phyloP scores from a whole-genome alignment of 1,139 yeast genomes.

The Hyphopichia pseudoburtonii region DNA sequence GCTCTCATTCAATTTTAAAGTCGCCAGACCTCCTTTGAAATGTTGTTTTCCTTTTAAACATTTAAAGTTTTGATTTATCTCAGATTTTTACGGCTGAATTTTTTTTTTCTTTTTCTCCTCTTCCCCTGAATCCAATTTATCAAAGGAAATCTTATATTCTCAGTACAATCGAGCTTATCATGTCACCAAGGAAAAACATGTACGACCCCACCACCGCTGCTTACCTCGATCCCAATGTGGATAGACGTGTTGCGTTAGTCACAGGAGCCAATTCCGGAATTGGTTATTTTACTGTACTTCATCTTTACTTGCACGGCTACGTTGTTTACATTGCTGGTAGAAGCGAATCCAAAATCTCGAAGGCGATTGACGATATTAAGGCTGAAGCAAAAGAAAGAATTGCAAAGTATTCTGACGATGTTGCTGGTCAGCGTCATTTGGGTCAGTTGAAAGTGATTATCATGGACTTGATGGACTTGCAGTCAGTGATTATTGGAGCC shows the following conservation, averaged over 20 bases:
- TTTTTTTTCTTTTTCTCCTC: too few species aligned
- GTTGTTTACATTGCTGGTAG: conserved; percentile 74
- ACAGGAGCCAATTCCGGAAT: conserved; percentile 83
- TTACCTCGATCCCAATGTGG: conserved; percentile 36
- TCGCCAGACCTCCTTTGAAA: too few species aligned
- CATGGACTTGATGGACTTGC: conserved; percentile 35
- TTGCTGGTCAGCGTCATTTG: conserved; percentile 12
- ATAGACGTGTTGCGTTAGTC: conserved; percentile 62
- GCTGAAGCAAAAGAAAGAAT: conserved; percentile 48
- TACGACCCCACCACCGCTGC: conserved; percentile 30
- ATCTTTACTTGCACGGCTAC: conserved; percentile 77
- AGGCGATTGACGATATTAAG: conserved; percentile 56
- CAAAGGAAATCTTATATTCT: too few species aligned
- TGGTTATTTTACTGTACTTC: conserved; percentile 76
- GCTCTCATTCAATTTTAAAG: too few species aligned
- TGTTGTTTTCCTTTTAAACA: too few species aligned
- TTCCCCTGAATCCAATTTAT: too few species aligned
- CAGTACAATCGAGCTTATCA: too few species aligned
- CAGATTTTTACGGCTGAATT: too few species aligned
- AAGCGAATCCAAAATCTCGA: conserved; percentile 50
- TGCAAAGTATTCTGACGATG: conserved; percentile 13
- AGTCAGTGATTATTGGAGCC: conserved; percentile 31
- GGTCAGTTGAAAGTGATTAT: conserved; percentile 31
- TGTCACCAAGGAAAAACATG: too few species aligned
- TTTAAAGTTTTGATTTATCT: too few species aligned